Percentiles rank a stretch among this genome's conserved stretches.
Evolutionary conservation across 768 basidiomycete species (phyloP).

Genomic region (Russula abietina): DNA sequence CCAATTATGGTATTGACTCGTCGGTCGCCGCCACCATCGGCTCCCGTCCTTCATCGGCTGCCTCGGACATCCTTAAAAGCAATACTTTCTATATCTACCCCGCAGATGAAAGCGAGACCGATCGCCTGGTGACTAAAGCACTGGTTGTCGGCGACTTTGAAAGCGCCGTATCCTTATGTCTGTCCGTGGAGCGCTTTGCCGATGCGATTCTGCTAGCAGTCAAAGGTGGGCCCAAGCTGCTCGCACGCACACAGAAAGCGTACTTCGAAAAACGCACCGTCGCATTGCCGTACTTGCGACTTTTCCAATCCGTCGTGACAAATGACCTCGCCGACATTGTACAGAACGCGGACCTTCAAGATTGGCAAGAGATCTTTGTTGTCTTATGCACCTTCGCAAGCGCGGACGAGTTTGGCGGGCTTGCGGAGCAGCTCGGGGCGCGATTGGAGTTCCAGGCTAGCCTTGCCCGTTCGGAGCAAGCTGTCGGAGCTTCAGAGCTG

Average conservation of each 20-base stretch:
- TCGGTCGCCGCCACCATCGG: conserved; percentile 94
- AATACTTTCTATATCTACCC: conserved; percentile 91
- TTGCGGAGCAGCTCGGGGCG: conserved; percentile 88
- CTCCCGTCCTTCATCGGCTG: conserved; percentile 79
- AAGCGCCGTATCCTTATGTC: conserved; percentile 85
- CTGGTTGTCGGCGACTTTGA: conserved; percentile 94
- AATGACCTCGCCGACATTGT: conserved; percentile 91
- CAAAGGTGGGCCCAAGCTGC: conserved; percentile 80
- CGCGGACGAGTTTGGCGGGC: conserved; percentile 74
- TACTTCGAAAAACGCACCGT: conserved; percentile 84
- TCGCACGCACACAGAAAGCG: conserved; percentile 83
- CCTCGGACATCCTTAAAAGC: conserved; percentile 65
- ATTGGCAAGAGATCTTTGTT: conserved; percentile 97
- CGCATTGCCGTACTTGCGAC: conserved; percentile 77
- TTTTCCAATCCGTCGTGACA: conserved; percentile 91
- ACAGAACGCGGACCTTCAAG: conserved; percentile 88
- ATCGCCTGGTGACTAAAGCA: conserved; percentile 85
- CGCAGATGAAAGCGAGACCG: conserved; percentile 76
- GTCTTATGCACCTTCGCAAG: conserved; percentile 92
- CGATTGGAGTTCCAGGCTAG: conserved; percentile 83
- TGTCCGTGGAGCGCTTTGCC: conserved; percentile 83
- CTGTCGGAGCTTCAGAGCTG: conserved; percentile 43
- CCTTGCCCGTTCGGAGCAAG: conserved; percentile 47
- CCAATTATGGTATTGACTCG: conserved; percentile 74
- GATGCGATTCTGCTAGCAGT: conserved; percentile 94